A percentile compares a stretch with the other conserved stretches of the same genome.
phyloP scores from a whole-genome alignment of 1,284 basidiomycete genomes.

The Ustilago curta region DNA sequence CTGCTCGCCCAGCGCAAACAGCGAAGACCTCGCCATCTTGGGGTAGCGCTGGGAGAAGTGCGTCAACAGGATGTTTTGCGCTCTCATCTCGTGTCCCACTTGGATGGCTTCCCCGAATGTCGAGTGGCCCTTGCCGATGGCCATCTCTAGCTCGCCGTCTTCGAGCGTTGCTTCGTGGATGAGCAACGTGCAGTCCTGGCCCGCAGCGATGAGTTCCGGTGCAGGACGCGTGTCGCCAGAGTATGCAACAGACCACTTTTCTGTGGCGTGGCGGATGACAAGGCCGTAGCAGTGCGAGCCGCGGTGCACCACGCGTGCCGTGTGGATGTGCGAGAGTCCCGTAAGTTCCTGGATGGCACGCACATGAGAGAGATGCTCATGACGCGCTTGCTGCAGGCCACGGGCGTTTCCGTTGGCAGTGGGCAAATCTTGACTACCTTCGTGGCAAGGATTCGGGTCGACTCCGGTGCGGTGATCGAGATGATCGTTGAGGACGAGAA shows the following conservation, averaged over 20 bases:
- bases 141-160: slow-evolving; percentile 76
- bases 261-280: slow-evolving; percentile 72
- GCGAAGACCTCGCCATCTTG: slow-evolving; percentile 76
- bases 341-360: slow-evolving; percentile 24
- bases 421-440: background rate
- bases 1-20: slow-evolving; percentile 22
- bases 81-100: slow-evolving; percentile 80
- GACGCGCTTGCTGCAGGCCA: slow-evolving; percentile 11
- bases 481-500: slow-evolving; percentile 52
- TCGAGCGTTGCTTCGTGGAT: slow-evolving; percentile 95
- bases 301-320: slow-evolving; percentile 45
- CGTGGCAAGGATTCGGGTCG: slow-evolving; percentile 21
- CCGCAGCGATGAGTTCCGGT: slow-evolving; percentile 77
- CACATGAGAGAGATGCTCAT: slow-evolving; percentile 24
- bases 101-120: slow-evolving; percentile 88
- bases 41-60: slow-evolving; percentile 97
- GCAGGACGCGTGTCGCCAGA: slow-evolving; percentile 91
- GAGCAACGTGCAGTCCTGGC: slow-evolving; percentile 79
- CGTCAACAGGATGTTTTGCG: slow-evolving; percentile 84
- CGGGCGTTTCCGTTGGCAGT: slow-evolving; percentile 6
- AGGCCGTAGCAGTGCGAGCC: slow-evolving; percentile 53
- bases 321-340: slow-evolving; percentile 39
- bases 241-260: slow-evolving; percentile 69
- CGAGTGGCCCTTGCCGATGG: slow-evolving; percentile 83
- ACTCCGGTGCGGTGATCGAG: slow-evolving; percentile 55